Base-by-base conservation (phyloP, 2,329 filamentous ascomycete genomes). In the Phialophora verrucosa region DNA sequence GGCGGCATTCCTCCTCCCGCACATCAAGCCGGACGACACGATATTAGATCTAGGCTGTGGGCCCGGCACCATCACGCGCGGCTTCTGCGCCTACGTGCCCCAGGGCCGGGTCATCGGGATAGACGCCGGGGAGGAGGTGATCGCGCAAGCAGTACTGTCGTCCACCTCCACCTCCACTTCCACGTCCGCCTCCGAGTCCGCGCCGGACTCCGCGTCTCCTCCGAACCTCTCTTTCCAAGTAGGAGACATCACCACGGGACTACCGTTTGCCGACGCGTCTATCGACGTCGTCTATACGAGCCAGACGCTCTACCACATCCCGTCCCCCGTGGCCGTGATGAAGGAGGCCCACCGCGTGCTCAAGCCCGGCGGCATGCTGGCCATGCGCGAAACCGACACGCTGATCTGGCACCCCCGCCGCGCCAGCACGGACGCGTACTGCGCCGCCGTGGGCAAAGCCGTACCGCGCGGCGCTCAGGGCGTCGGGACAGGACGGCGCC, bases 281-380 rank as follows among this genome's bases (percentile, higher is more conserved):
- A 88, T 88, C 67, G 87, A 89, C 69, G 74, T 88, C 14, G 84
- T 88, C 7, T 83, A 84, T 70, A 82, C 81, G n/a, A 83, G 87
- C 71, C 85, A 87, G 71, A 82, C 88, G 3, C 77, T 88, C 10
- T 79, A 82, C 67, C 86, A 89, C 74, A 75, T 88, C 6, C 73
- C 76, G 12, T 77, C 83, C 60, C 85, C 85, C 0, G 74, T 84
- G 0, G 70, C 74, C 1, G 82, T 83, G 2, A 74, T 88, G 64
- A 74, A 76, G 23, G 83, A 86, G 69, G 84, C 88, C 81, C 78
- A 80, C 17, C 79, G 83, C 0, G 82, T 88, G 1, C 75, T 79
- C n/a, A 85, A 83, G 71, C 74, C 76, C 4, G 83, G 83, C 4
- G 85, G 85, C 2, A 76, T 87, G 4, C 73, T 88, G 11, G 85